Conservation (phyloP, 2,329 filamentous ascomycete species). For the Geosmithia putterillii region DNA sequence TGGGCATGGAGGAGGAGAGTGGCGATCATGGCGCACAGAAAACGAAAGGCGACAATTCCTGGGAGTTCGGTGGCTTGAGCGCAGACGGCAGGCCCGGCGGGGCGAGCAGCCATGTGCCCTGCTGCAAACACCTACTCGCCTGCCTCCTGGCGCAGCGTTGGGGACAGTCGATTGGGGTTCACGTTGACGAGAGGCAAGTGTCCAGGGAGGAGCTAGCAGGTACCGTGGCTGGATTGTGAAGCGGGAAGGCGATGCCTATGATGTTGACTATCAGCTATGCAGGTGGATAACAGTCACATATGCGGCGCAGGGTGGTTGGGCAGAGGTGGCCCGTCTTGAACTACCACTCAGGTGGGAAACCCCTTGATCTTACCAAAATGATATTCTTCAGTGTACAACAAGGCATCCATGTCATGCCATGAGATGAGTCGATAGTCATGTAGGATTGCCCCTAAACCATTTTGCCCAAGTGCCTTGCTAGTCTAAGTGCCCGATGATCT, state of each 20-base stretch:
- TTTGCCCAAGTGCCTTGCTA: neutral
- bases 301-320: neutral
- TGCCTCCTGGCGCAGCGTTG: constrained; percentile 64
- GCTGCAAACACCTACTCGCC: constrained; percentile 83
- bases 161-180: constrained; percentile 37
- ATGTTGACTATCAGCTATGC: neutral
- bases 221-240: constrained; percentile 36
- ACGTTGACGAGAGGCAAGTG: constrained; percentile 41
- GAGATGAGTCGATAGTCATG: neutral
- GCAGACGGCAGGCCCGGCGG: constrained; percentile 17
- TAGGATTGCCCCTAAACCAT: neutral
- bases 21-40: neutral
- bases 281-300: neutral
- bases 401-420: neutral
- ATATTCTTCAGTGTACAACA: constrained; percentile 3
- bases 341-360: neutral
- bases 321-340: neutral
- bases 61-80: constrained; percentile 39
- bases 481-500: neutral
- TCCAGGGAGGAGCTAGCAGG: constrained; percentile 60
- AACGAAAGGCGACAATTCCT: constrained; percentile 6
- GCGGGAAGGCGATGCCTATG: neutral
- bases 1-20: neutral
- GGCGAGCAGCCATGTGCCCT: constrained; percentile 31
- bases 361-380: neutral